Conservation (phyloP, 495 filamentous ascomycete genomes). For the Hypomontagnella submonticulosa region DNA sequence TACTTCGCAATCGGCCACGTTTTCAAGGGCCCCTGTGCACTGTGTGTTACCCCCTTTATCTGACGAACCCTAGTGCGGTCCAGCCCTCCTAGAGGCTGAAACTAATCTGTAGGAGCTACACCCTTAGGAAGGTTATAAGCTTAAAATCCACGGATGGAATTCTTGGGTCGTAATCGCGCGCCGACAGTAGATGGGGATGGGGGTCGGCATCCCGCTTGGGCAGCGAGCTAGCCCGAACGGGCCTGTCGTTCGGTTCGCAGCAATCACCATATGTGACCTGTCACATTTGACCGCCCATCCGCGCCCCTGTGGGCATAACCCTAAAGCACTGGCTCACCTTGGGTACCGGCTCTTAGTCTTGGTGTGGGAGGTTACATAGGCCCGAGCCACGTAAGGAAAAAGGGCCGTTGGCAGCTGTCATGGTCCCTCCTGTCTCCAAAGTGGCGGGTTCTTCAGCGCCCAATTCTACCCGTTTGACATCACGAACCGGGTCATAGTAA, state of each 20-base stretch:
- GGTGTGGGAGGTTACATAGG: slow-evolving; percentile 26
- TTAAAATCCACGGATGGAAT: slow-evolving; percentile 39
- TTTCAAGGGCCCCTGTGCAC: slow-evolving; percentile 32
- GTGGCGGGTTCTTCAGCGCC: slow-evolving; percentile 19
- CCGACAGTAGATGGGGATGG: slow-evolving; percentile 35
- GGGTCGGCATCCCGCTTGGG: slow-evolving; percentile 37
- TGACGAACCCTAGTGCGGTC: slow-evolving; percentile 21
- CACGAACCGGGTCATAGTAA: slow-evolving; percentile 17
- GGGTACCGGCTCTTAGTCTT: slow-evolving; percentile 31
- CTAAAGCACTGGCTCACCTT: slow-evolving; percentile 26
- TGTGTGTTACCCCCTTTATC: slow-evolving; percentile 22
- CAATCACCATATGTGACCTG: slow-evolving; percentile 32
- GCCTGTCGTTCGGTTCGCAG: slow-evolving; percentile 30
- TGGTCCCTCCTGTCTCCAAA: slow-evolving; percentile 4
- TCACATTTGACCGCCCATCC: slow-evolving; percentile 47
- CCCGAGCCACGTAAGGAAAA: slow-evolving; percentile 14
- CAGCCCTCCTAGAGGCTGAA: slow-evolving; percentile 39
- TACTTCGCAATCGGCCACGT: slow-evolving; percentile 23
- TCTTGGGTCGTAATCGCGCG: slow-evolving; percentile 43
- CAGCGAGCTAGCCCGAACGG: slow-evolving; percentile 40
- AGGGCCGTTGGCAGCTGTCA: slow-evolving; percentile 28
- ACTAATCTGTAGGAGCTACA: slow-evolving; percentile 39
- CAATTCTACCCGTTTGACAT: slow-evolving; percentile 22
- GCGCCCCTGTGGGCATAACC: slow-evolving; percentile 37
- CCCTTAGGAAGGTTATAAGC: slow-evolving; percentile 34